Percentiles rank a stretch among this genome's conserved stretches.
Evolutionary conservation across 139 green algal species (phyloP).

Genomic region (Parachlorella kessleri): DNA sequence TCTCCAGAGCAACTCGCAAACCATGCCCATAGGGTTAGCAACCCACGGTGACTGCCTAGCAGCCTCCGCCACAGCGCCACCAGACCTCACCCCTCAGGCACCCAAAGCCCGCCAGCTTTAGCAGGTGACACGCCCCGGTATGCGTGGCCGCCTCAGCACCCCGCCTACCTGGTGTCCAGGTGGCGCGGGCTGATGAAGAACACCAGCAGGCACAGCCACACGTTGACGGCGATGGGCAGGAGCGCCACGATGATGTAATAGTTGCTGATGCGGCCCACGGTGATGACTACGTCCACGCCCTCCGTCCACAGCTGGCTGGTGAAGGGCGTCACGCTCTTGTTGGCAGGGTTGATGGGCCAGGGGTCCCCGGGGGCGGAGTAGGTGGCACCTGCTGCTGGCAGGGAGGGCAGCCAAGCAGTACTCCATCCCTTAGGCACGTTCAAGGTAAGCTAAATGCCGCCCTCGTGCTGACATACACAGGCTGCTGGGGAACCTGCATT

Average conservation of each 20-base stretch:
- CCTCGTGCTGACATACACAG: no score
- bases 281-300: neutral
- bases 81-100: no score
- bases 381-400: conserved; percentile 16
- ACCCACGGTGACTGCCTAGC: no score
- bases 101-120: no score
- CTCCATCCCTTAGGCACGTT: neutral
- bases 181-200: conserved; percentile 18
- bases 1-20: no score
- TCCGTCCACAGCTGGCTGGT: conserved; percentile 3
- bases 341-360: conserved; percentile 17
- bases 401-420: no score
- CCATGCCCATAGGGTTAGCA: no score
- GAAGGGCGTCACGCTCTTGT: neutral
- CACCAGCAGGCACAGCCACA: conserved; percentile 28
- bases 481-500: no score
- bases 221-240: conserved; percentile 32
- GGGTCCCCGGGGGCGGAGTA: conserved; percentile 12
- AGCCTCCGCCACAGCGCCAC: no score
- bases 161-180: conserved; percentile 34
- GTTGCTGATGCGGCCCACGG: neutral
- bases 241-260: conserved; percentile 40
- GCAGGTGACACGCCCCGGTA: no score
- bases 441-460: neutral
- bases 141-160: no score